Conservation (phyloP, 139 green algal species). For the Ettlia oleoabundans region DNA sequence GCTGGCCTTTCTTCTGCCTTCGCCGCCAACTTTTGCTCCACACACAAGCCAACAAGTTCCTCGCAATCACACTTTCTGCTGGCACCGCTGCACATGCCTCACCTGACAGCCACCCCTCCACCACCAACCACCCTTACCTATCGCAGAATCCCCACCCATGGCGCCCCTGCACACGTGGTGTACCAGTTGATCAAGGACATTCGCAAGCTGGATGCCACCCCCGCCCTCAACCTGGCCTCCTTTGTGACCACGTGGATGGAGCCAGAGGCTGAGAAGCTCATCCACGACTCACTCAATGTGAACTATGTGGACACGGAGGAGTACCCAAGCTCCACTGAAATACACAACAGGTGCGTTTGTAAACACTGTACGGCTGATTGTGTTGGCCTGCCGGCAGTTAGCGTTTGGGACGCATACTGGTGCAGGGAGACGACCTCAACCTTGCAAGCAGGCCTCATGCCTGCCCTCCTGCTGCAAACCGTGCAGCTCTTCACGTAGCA, state of each 20-base stretch:
- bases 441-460: too few species aligned
- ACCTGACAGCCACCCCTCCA: not conserved
- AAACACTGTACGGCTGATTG: too few species aligned
- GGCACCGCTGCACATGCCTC: not conserved
- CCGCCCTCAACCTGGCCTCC: constrained; percentile 19
- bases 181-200: constrained; percentile 39
- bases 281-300: constrained; percentile 32
- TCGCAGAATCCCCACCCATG: constrained; percentile 5
- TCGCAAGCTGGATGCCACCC: constrained; percentile 33
- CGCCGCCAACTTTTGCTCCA: too few species aligned
- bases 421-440: too few species aligned
- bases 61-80: not conserved
- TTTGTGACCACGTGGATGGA: constrained; percentile 59
- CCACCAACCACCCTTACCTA: too few species aligned
- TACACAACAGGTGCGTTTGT: constrained; percentile 58
- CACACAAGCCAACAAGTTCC: too few species aligned
- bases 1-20: too few species aligned
- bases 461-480: too few species aligned
- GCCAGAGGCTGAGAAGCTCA: constrained; percentile 48
- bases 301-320: constrained; percentile 47
- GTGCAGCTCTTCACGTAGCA: too few species aligned
- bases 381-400: too few species aligned
- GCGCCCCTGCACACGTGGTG: constrained; percentile 15
- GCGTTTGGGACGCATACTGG: too few species aligned
- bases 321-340: constrained; percentile 20